Evolutionary conservation across 768 basidiomycete species (phyloP).

Genomic region (Suillus plorans): DNA sequence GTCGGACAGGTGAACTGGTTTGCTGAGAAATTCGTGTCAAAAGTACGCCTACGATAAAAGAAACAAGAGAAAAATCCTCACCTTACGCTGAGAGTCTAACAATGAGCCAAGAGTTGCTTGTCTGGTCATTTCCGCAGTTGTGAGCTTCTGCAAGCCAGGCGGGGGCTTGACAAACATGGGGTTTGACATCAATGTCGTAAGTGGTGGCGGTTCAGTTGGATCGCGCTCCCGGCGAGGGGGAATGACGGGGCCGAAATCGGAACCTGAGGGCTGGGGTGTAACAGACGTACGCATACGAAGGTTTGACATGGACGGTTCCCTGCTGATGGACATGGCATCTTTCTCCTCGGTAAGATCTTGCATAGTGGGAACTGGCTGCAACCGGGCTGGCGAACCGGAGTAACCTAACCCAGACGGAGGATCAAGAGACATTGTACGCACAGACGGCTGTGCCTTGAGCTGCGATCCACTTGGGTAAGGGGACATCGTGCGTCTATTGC

Average conservation of each 20-base stretch:
- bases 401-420: constrained; percentile 41
- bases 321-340: constrained; percentile 24
- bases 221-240: constrained; percentile 45
- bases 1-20: constrained; percentile 50
- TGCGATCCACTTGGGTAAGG: constrained; percentile 34
- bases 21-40: constrained; percentile 23
- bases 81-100: constrained; percentile 53
- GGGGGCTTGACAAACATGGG: constrained; percentile 73
- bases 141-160: constrained; percentile 24
- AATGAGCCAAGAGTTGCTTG: constrained; percentile 58
- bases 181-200: constrained; percentile 59
- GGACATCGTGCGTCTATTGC: constrained; percentile 43
- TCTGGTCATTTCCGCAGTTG: constrained; percentile 23
- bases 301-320: constrained; percentile 48
- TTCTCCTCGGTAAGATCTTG: constrained; percentile 29
- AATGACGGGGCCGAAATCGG: constrained; percentile 41
- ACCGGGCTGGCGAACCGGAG: constrained; percentile 14
- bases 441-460: constrained; percentile 35
- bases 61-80: constrained; percentile 33
- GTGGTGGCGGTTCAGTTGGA: constrained; percentile 67
- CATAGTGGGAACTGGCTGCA: constrained; percentile 33
- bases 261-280: constrained; percentile 62
- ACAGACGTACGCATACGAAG: constrained; percentile 63
- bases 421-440: constrained; percentile 75
- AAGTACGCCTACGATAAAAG: neutral